Evolutionary conservation across 2,329 filamentous ascomycete genomes (phyloP), one percentile per base, ranked within the genome.

Genomic region (Colletotrichum chlorophyti): DNA sequence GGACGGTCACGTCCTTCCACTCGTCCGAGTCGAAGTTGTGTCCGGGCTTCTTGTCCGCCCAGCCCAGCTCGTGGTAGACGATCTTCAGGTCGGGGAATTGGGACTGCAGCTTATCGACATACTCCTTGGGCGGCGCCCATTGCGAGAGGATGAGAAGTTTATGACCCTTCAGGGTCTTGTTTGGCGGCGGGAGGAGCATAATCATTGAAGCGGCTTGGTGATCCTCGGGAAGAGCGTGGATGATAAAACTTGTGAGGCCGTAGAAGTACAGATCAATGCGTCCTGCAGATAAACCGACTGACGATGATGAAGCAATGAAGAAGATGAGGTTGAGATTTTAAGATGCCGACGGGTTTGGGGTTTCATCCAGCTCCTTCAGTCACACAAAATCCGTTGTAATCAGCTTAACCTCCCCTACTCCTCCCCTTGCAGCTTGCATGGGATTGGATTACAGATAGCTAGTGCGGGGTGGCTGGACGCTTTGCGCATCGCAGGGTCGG

Each of bases 1-100:
- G 67, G 6, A 85, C 67, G 0, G 82, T 85, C n/a, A 78, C 77
- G 9, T 77, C 70, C 23, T 73, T 68, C 79, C 80, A 84, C 21
- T 78, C 75, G 5, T 76, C 65, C 1, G 69, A 67, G 0, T 71
- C 62, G 6, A 75, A 64, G 0, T 67, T 61, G 1, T 60, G 62
- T 0, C 60, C 47, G 1, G 69, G 48, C 34, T 63, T 61, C 52
- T 67, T 67, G 6, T 68, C 61, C 15, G 69, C 65, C 68, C 72
- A 74, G 5, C 59, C 54, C 3, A 68, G 62, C 14, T 70, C 50
- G 11, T 68, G 66, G 27, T 67, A 65, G 14, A 71, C 65, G 7
- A 83, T 66, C 21, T 74, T 54, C n/a, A 84, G 69, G 6, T 74
- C 78, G 0, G 80, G 79, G 52, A 76, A 83, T 34, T 69, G 62